A percentile compares a stretch with the other conserved stretches of the same genome.
These are phyloP conservation scores for Amaranthus hypochondriacus DNA, from an alignment of 148 eudicot genomes.

Conservation along the genomic window DNA sequence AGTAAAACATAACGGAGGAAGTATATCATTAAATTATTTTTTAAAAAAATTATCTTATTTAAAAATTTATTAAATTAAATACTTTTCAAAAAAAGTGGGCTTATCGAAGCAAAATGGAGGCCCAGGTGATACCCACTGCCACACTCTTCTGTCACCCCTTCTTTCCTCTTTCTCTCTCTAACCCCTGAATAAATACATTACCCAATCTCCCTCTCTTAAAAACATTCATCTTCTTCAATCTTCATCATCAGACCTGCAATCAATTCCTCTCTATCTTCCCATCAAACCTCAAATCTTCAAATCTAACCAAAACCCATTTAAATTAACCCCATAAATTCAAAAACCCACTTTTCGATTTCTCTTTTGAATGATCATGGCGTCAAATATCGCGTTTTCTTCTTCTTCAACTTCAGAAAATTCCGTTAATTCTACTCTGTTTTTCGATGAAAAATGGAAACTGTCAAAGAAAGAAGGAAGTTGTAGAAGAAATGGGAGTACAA, in stretches of 20 bases:
- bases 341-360: neutral
- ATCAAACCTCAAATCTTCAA: neutral
- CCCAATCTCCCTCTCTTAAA: conserved; percentile 11
- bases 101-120: conserved; percentile 28
- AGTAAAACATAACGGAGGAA: no score
- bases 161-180: conserved; percentile 9
- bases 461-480: conserved; percentile 47
- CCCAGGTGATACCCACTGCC: conserved; percentile 49
- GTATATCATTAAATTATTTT: neutral
- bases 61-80: neutral
- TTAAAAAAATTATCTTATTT: neutral
- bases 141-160: conserved; percentile 29
- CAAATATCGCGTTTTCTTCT: conserved; percentile 12
- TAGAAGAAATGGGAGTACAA: conserved; percentile 22
- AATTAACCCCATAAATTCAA: neutral
- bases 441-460: conserved; percentile 63
- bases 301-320: neutral
- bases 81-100: conserved; percentile 22
- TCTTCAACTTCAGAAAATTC: conserved; percentile 6
- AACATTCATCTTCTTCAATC: conserved; percentile 5
- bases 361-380: conserved; percentile 9
- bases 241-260: conserved; percentile 8
- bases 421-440: conserved; percentile 23
- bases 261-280: conserved; percentile 10
- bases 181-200: conserved; percentile 31